Base-by-base conservation (phyloP, 202 grass and related monocot genomes). In the Sporobolus alterniflorus region DNA sequence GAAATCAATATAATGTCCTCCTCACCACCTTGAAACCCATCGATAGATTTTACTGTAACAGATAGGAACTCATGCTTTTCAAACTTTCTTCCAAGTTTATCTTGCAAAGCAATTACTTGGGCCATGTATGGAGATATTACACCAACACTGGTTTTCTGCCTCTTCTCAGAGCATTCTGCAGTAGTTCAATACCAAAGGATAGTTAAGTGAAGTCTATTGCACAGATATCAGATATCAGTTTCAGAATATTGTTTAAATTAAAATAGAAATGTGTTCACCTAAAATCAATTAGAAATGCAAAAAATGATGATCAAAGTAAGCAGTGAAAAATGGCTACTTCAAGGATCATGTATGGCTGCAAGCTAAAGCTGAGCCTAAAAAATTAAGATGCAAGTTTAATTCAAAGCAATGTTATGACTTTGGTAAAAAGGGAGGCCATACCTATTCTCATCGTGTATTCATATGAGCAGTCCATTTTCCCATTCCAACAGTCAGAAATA, bases 81-180 rank as follows among this genome's bases (percentile, higher is more conserved):
- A 80, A 86, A 95, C 80, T 86, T 90, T 72, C 75, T 82, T 76
- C 93, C 85, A 64, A 95, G 79, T 86, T 29, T 90, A 65, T 92
- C 88, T 89, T 90, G 78, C 70, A 95, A 76, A 68, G 82, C 85
- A 33, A 79, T 78, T 74, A 98, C 96, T 90, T 98, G 96, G 65
- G 96, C 96, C 4, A 85, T 61, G 86, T 98, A 98, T 5, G 90
- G 92, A 20, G 90, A 98, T 88, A 98, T 98, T 51, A 98, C 64
- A 40, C 96, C 96, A 75, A 98, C 87, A 86, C 40, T 87, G 62
- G 86, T 75, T 76, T n/a, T 74, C 36, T 82, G 60, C 67, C 56
- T 76, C 67, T 75, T 86, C 36, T 83, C 66, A 51, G 32, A 55
- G 63, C 67, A 91, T 39, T 80, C 96, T 88, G 67, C 70, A 52